These are phyloP conservation scores for Talaromyces stipitatus DNA, from an alignment of 495 filamentous ascomycete genomes.

Conservation along the genomic window DNA sequence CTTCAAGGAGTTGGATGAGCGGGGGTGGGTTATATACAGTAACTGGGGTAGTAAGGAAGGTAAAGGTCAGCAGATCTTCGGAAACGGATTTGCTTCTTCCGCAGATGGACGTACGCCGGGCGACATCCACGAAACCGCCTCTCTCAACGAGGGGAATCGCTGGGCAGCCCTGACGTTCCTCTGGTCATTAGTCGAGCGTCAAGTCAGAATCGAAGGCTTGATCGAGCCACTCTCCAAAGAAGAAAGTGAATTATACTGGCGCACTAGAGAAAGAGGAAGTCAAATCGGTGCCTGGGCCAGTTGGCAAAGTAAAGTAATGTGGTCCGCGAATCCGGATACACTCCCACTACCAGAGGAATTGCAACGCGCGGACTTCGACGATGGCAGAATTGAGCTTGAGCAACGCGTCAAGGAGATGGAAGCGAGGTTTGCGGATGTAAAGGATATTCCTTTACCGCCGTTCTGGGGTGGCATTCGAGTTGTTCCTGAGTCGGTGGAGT, in stretches of 20 bases:
- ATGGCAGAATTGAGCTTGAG: slow-evolving; percentile 59
- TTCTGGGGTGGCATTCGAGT: slow-evolving; percentile 94
- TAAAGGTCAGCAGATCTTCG: slow-evolving; percentile 38
- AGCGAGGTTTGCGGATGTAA: slow-evolving; percentile 58
- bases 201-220: slow-evolving; percentile 76
- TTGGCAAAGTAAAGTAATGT: slow-evolving; percentile 69
- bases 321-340: slow-evolving; percentile 25
- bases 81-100: background rate
- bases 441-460: slow-evolving; percentile 79
- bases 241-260: slow-evolving; percentile 84
- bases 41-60: slow-evolving; percentile 69
- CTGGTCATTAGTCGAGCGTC: slow-evolving; percentile 68
- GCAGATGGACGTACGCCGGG: slow-evolving; percentile 20
- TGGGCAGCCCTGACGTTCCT: slow-evolving; percentile 38
- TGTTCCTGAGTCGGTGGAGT: slow-evolving; percentile 79
- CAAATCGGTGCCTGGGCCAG: slow-evolving; percentile 92
- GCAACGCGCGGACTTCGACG: slow-evolving; percentile 51
- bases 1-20: slow-evolving; percentile 65
- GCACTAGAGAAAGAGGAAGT: slow-evolving; percentile 69
- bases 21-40: slow-evolving; percentile 85
- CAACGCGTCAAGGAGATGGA: slow-evolving; percentile 63
- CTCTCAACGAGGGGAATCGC: slow-evolving; percentile 24
- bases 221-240: slow-evolving; percentile 57
- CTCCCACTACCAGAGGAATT: slow-evolving; percentile 43
- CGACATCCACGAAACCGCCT: slow-evolving; percentile 7